A percentile compares a stretch with the other conserved stretches of the same genome.
Evolutionary conservation across 2,329 filamentous ascomycete genomes (phyloP).

Genomic region (Ophiosphaerella korrae): DNA sequence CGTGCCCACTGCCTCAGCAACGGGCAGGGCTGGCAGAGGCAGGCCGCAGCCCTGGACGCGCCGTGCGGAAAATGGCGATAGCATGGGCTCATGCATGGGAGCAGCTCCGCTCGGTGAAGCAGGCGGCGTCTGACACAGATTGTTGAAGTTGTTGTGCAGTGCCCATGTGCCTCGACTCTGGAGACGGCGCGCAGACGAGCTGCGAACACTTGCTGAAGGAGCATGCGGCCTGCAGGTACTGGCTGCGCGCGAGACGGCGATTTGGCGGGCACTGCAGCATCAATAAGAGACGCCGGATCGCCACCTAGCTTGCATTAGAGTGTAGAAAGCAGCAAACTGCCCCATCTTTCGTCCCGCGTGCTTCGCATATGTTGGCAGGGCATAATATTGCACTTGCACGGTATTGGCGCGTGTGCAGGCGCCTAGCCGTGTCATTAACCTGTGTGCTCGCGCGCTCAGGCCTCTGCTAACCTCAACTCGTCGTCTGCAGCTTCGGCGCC

Average conservation of each 20-base stretch:
- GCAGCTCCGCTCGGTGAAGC: slow-evolving; percentile 17
- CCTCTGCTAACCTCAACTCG: slow-evolving; percentile 33
- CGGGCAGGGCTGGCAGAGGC: slow-evolving; percentile 1
- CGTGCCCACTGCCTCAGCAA: slow-evolving; percentile 32
- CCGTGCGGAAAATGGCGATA: slow-evolving; percentile 8
- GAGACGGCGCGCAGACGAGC: background rate
- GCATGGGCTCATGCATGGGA: slow-evolving; percentile 18
- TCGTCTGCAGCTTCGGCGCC: slow-evolving; percentile 27
- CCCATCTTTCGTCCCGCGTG: slow-evolving; percentile 19
- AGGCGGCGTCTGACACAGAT: slow-evolving; percentile 17
- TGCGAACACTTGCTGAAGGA: slow-evolving; percentile 20
- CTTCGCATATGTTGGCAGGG: background rate
- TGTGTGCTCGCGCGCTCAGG: slow-evolving; percentile 21
- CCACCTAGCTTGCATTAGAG: slow-evolving; percentile 21
- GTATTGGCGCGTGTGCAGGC: slow-evolving; percentile 1
- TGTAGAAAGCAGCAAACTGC: slow-evolving; percentile 27
- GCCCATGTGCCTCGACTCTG: no score
- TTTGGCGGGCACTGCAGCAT: slow-evolving; percentile 16
- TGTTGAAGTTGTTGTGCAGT: background rate
- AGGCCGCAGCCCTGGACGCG: slow-evolving; percentile 11
- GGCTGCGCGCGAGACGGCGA: slow-evolving; percentile 16
- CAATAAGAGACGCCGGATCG: slow-evolving; percentile 29
- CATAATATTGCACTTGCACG: background rate
- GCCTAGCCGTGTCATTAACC: slow-evolving; percentile 15
- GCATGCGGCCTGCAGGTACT: slow-evolving; percentile 12